A percentile compares a stretch with the other conserved stretches of the same genome.
Evolutionary conservation across 805 yeast genomes (phyloP).

Genomic region (Myxozyma geophila): DNA sequence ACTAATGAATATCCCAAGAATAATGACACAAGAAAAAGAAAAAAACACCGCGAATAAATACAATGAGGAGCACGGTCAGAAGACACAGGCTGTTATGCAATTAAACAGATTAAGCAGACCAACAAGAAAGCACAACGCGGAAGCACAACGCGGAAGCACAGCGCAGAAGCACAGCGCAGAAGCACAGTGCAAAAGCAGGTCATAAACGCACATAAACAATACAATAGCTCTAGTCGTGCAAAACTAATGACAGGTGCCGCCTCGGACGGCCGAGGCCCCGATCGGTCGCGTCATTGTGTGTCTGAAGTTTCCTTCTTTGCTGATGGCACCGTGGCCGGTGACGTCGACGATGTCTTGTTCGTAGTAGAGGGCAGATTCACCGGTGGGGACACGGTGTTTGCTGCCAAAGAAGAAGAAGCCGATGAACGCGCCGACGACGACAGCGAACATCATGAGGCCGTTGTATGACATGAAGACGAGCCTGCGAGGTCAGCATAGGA

Average conservation of each 20-base stretch:
- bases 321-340: slow-evolving; percentile 10
- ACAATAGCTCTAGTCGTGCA: too few relatives aligned
- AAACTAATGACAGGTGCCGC: slow-evolving; percentile 32
- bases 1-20: neutral
- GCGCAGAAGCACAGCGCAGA: neutral
- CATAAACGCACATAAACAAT: too few relatives aligned
- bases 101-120: neutral
- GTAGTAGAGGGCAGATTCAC: slow-evolving; percentile 6
- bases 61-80: too few relatives aligned
- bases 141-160: neutral
- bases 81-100: neutral
- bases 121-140: neutral
- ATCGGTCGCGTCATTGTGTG: slow-evolving; percentile 12
- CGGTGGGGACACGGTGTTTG: slow-evolving; percentile 23
- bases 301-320: slow-evolving; percentile 3
- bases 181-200: neutral
- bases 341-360: slow-evolving; percentile 11
- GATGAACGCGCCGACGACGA: slow-evolving; percentile 34
- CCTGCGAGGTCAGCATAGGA: slow-evolving; percentile 3
- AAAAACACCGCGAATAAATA: too few relatives aligned
- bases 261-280: slow-evolving; percentile 32
- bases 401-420: slow-evolving; percentile 35
- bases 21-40: neutral
- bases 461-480: slow-evolving; percentile 34
- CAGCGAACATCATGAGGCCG: slow-evolving; percentile 33